Conservation (phyloP, 768 basidiomycete species). For the Tricholoma hemisulphureum region DNA sequence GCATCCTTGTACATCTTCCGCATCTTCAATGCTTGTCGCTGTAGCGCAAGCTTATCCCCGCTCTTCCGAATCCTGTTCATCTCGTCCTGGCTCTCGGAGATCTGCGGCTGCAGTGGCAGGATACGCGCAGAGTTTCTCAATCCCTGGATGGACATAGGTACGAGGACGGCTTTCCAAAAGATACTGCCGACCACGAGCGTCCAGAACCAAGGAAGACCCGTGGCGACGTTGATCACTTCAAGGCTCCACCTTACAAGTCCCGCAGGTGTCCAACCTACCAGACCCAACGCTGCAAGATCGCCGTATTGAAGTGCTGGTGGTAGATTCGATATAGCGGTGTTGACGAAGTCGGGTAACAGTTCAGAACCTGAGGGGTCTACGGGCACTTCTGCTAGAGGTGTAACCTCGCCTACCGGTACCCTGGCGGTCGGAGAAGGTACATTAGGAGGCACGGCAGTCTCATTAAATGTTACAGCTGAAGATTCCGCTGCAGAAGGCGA, state of each 20-base stretch:
- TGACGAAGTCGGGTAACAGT: slow-evolving; percentile 15
- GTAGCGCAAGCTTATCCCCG: slow-evolving; percentile 47
- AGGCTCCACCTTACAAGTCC: slow-evolving; percentile 62
- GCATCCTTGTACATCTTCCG: slow-evolving; percentile 60
- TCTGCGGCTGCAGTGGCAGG: slow-evolving; percentile 54
- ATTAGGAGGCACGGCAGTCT: neutral
- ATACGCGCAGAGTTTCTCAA: slow-evolving; percentile 60
- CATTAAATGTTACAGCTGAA: slow-evolving; percentile 4
- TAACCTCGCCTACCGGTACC: neutral
- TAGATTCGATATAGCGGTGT: slow-evolving; percentile 25
- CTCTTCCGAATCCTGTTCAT: slow-evolving; percentile 33
- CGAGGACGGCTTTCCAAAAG: slow-evolving; percentile 55
- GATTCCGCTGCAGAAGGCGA: slow-evolving; percentile 6
- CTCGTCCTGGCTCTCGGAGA: slow-evolving; percentile 47
- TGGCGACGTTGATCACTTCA: slow-evolving; percentile 66
- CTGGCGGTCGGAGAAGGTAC: neutral
- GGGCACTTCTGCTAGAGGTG: neutral
- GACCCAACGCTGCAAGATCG: slow-evolving; percentile 67
- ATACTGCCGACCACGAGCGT: slow-evolving; percentile 69
- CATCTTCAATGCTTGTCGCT: slow-evolving; percentile 51
- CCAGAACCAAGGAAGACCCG: slow-evolving; percentile 81
- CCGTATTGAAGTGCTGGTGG: slow-evolving; percentile 63
- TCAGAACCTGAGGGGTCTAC: slow-evolving; percentile 2
- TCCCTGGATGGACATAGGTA: slow-evolving; percentile 60
- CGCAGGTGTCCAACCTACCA: slow-evolving; percentile 62